Evolutionary conservation across 768 basidiomycete genomes (phyloP).

Genomic region (Trametes meyenii): DNA sequence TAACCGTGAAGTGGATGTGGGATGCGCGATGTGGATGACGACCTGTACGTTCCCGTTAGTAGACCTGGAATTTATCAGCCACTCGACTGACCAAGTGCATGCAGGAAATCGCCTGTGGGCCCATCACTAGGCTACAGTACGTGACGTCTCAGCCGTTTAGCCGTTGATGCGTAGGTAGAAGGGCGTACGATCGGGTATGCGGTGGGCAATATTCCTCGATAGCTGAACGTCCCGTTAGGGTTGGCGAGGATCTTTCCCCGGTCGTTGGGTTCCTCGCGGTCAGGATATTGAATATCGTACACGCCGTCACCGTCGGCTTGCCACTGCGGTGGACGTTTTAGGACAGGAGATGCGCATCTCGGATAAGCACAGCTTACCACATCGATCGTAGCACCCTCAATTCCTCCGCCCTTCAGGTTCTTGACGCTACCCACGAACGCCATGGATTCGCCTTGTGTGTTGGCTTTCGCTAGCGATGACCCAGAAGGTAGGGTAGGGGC

Average conservation of each 20-base stretch:
- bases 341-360: not conserved
- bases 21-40: conserved; percentile 39
- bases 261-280: conserved; percentile 34
- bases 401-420: conserved; percentile 38
- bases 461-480: conserved; percentile 29
- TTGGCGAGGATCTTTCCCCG: conserved; percentile 36
- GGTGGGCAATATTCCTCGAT: conserved; percentile 37
- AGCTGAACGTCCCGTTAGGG: conserved; percentile 34
- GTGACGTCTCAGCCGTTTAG: not conserved
- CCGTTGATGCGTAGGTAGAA: not conserved
- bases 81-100: conserved; percentile 27
- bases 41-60: conserved; percentile 16
- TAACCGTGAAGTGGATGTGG: conserved; percentile 38
- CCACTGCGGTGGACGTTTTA: conserved; percentile 32
- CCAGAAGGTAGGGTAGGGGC: conserved; percentile 36
- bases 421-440: conserved; percentile 39
- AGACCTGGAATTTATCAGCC: not conserved
- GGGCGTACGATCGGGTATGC: conserved; percentile 38
- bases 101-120: conserved; percentile 35
- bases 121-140: conserved; percentile 34
- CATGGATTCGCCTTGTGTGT: conserved; percentile 38
- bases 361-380: conserved; percentile 28
- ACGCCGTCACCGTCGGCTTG: conserved; percentile 44
- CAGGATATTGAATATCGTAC: conserved; percentile 39
- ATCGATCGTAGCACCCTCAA: conserved; percentile 38